Base-by-base conservation (phyloP, 1,284 basidiomycete species). In the Fistulina hepatica region DNA sequence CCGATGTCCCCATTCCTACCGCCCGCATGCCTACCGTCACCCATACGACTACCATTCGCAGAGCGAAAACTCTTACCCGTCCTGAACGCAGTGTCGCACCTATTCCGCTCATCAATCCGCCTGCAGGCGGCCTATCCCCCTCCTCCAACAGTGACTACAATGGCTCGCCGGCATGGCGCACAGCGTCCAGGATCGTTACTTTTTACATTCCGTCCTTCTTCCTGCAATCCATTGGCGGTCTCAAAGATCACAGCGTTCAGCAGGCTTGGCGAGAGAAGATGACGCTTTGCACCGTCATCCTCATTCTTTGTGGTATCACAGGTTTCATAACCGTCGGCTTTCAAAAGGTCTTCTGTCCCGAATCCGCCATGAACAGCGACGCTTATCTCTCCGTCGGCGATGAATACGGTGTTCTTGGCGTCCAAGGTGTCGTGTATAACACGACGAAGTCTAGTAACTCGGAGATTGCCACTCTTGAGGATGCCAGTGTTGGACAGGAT, bases 181-280 rank as follows among this genome's bases (percentile, higher is more conserved):
- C 86, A 48, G 85, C 86, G 54, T 81, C 84, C 34, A 75, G 74
- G 52, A 54, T 86, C 34, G 68, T 85, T 52, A 93, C 93, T 4
- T 92, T 85, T 56, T 97, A 90, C 90, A 92, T 91, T 4, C 93
- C 93, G 11, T 69, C 76, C 33, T 70, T 80, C 47, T 55, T 93
- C 11, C 72, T 97, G 39, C 62, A 70, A 16, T 74, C 79, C 10
- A 44, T 88, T 4, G 83, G 82, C 41, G 89, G 91, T 34, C 71
- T 97, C 57, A 81, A 75, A 52, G 88, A 92, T 56, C 72, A 73
- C 54, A 65, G 73, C 37, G 67, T 77, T 42, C 70, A 78, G 47
- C 89, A 97, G 61, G 95, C 95, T 1, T 99, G 95, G 95, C 75
- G 95, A 50, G 95, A 99, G 62, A 99, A 98, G 67, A 78, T 97